Evolutionary conservation across 371 early-diverging fungal genomes (phyloP), one percentile per base, ranked within the genome.

Genomic region (Rhizomucor miehei): DNA sequence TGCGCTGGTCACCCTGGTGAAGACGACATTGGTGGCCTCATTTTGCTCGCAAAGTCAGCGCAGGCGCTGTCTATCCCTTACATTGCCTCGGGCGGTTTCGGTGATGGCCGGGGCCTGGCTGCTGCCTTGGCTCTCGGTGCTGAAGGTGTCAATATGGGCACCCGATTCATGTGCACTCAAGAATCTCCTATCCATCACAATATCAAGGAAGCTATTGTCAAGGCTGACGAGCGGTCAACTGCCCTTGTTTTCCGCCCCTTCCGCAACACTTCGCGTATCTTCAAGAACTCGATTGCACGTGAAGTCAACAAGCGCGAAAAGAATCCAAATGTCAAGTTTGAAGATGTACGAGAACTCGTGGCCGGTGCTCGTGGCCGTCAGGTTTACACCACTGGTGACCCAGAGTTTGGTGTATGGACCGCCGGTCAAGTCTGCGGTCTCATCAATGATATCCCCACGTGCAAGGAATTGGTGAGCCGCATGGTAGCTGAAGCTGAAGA

Each of bases 1-100:
- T 91, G 91, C 69, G 91, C 89, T 48, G 91, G 91, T 34, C 91
- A 91, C 60, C 91, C 91, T 17, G 91, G 91, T 39, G 91, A 91
- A 70, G 89, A 91, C 56, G 91, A 89, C 69, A 73, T 91, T 43
- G 76, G 82, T 48, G 87, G 81, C 16, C 63, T 91, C 55, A 80
- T 89, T 29, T 66, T 91, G 16, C 75, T 91, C 36, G 87, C 88
- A 35, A 84, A 86, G 57, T 79, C 89, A 6, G 84, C 86, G 46
- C 82, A 76, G 58, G 63, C 64, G 4, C 75, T 91, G 36, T 70
- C 66, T 24, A 68, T 89, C 37, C 88, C 88, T 13, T 84, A 86
- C 48, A 60, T 92, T 56, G 91, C 90, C 1, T 88, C 89, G 1
- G 92, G 92, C 16, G 93, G 93, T 19, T 81, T 92, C 54, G 86